phyloP scores from a whole-genome alignment of 768 basidiomycete species.

The Naematelia aurantialba region DNA sequence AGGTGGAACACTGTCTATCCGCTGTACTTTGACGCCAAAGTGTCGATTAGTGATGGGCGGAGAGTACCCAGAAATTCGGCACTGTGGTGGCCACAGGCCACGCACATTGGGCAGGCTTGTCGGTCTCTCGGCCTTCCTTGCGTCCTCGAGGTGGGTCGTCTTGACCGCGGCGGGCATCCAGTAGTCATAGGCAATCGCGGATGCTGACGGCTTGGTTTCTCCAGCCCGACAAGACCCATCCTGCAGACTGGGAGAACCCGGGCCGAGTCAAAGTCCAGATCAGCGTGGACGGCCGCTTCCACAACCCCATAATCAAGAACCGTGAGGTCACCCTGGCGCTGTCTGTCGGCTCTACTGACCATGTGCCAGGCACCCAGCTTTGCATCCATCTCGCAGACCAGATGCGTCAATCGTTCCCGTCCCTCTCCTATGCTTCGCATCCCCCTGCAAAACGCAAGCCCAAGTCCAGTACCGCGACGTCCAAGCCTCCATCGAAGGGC shows the following conservation, averaged over 20 bases:
- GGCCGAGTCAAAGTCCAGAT: conserved; percentile 83
- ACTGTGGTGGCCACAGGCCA: conserved; percentile 92
- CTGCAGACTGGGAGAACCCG: conserved; percentile 97
- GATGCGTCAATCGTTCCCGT: conserved; percentile 37
- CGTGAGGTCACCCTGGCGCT: conserved; percentile 60
- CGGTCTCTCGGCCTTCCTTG: conserved; percentile 70
- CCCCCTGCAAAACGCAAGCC: conserved; percentile 13
- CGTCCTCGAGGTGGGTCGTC: conserved; percentile 68
- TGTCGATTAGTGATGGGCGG: conserved; percentile 77
- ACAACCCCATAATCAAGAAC: conserved; percentile 50
- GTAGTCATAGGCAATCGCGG: neutral
- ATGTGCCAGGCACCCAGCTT: conserved; percentile 53
- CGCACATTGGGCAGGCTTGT: conserved; percentile 84
- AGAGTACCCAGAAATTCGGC: conserved; percentile 73
- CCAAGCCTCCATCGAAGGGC: neutral
- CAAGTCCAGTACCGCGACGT: conserved; percentile 9
- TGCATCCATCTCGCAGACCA: conserved; percentile 42
- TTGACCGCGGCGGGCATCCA: too few relatives aligned
- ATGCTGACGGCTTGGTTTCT: neutral
- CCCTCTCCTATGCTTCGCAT: conserved; percentile 11
- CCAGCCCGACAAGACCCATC: conserved; percentile 73
- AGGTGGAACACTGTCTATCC: conserved; percentile 98
- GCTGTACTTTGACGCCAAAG: conserved; percentile 93
- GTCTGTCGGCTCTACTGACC: conserved; percentile 88
- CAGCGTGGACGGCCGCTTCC: conserved; percentile 41